Evolutionary conservation across 352 stramenopile species (phyloP).

Genomic region (Globisporangium carolinianum): DNA sequence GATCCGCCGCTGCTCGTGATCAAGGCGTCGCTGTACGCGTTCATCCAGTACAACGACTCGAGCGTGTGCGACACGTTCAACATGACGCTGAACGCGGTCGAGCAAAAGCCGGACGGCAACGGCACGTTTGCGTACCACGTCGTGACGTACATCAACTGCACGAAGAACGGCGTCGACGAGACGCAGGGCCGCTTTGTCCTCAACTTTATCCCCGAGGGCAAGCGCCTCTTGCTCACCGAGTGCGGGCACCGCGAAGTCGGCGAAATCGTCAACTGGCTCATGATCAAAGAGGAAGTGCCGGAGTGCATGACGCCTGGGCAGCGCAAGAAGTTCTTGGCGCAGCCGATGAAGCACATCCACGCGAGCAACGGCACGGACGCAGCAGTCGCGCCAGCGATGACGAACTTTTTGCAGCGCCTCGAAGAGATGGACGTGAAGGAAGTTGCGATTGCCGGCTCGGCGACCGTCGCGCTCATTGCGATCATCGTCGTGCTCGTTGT

Average conservation of each 20-base stretch:
- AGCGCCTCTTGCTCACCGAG: conserved; percentile 70
- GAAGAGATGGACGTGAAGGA: conserved; percentile 60
- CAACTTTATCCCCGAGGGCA: conserved; percentile 79
- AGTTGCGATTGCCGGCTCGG: conserved; percentile 56
- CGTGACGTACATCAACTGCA: conserved; percentile 83
- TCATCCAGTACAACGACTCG: conserved; percentile 82
- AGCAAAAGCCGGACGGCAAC: conserved; percentile 73
- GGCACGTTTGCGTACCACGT: conserved; percentile 76
- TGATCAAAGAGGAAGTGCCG: conserved; percentile 73
- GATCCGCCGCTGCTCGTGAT: conserved; percentile 72
- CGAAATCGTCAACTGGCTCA: conserved; percentile 84
- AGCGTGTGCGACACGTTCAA: conserved; percentile 80
- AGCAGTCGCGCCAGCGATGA: conserved; percentile 38
- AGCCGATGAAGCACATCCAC: conserved; percentile 86
- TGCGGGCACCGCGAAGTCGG: conserved; percentile 79
- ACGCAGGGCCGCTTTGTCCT: conserved; percentile 76
- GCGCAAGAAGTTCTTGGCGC: conserved; percentile 73
- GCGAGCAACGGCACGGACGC: conserved; percentile 47
- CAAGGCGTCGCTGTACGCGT: conserved; percentile 81
- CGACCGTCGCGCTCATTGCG: conserved; percentile 52
- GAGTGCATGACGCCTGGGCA: conserved; percentile 77
- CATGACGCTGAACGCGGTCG: conserved; percentile 81
- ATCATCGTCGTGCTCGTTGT: conserved; percentile 60
- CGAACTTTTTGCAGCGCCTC: conserved; percentile 58
- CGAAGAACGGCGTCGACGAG: conserved; percentile 62